phyloP scores from a whole-genome alignment of 83 land plant species.

The Picea abies region DNA sequence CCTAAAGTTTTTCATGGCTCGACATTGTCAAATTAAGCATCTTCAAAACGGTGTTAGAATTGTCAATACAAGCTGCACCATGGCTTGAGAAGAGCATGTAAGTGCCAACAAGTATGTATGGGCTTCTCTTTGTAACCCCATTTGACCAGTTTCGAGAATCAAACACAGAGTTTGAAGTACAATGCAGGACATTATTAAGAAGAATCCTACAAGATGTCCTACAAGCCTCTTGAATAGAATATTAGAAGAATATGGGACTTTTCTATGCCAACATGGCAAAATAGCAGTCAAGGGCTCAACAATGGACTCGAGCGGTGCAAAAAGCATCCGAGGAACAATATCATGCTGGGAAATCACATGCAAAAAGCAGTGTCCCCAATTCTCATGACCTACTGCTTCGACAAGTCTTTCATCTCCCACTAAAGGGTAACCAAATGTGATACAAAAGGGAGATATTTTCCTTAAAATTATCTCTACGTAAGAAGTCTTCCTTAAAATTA shows the following conservation, averaged over 20 bases:
- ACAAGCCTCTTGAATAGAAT: too few species aligned
- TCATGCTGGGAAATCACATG: conserved; percentile 52
- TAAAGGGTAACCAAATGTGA: conserved; percentile 65
- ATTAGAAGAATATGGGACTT: conserved; percentile 18
- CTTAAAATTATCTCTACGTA: background rate
- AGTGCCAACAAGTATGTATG: conserved; percentile 54
- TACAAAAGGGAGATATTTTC: conserved; percentile 33
- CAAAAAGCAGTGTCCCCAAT: conserved; percentile 51
- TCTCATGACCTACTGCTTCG: conserved; percentile 33
- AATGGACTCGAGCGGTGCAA: too few species aligned
- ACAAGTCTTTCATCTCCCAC: conserved; percentile 50
- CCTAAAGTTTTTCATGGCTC: too few species aligned
- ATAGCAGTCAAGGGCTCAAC: conserved; percentile 16
- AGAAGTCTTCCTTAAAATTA: too few species aligned
- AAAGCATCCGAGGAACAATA: conserved; percentile 51
- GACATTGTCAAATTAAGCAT: background rate
- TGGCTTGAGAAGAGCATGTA: conserved; percentile 38
- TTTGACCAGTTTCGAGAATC: background rate
- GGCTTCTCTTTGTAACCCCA: background rate
- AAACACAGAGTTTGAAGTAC: too few species aligned
- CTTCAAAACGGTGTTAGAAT: conserved; percentile 15
- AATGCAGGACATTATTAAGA: conserved; percentile 13
- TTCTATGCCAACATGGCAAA: conserved; percentile 29
- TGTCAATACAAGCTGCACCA: conserved; percentile 47
- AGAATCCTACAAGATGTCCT: too few species aligned